These are phyloP conservation scores for Suhomyces wounanorum DNA, from an alignment of 1,139 yeast genomes.

Conservation along the genomic window DNA sequence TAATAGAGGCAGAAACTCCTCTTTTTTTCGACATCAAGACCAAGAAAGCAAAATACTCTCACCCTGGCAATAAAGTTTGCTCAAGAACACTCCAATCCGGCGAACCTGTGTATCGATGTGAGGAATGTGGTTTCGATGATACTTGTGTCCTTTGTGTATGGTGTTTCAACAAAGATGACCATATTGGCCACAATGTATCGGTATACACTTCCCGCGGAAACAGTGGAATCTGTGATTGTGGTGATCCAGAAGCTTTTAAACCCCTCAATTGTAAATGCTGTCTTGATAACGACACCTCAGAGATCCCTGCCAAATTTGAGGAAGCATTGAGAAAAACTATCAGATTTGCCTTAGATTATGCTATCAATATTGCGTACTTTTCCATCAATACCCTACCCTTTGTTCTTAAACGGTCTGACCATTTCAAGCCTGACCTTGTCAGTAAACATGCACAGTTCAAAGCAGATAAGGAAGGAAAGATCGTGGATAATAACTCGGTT, in stretches of 20 bases:
- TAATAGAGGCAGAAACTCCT: background rate
- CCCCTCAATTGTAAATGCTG: constrained; percentile 53
- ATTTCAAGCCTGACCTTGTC: constrained; percentile 26
- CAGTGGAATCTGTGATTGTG: constrained; percentile 87
- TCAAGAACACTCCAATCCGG: constrained; percentile 60
- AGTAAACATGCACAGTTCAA: constrained; percentile 37
- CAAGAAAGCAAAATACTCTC: constrained; percentile 16
- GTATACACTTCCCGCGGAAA: constrained; percentile 53
- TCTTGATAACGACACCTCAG: background rate
- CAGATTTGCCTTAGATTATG: constrained; percentile 45
- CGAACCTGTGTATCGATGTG: constrained; percentile 68
- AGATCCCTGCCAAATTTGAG: constrained; percentile 13
- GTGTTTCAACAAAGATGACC: constrained; percentile 72
- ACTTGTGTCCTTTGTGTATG: constrained; percentile 73
- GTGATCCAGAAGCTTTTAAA: constrained; percentile 81
- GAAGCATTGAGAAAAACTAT: constrained; percentile 33
- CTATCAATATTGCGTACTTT: constrained; percentile 48
- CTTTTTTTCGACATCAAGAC: background rate
- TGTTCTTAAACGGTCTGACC: constrained; percentile 14
- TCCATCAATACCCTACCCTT: constrained; percentile 39
- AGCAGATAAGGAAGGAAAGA: constrained; percentile 30
- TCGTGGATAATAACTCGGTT: constrained; percentile 27
- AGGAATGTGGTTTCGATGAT: constrained; percentile 66
- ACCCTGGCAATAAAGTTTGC: constrained; percentile 58
- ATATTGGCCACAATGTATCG: constrained; percentile 61